These are phyloP conservation scores for Podila minutissima DNA, from an alignment of 192 early-diverging fungal species.

Conservation along the genomic window DNA sequence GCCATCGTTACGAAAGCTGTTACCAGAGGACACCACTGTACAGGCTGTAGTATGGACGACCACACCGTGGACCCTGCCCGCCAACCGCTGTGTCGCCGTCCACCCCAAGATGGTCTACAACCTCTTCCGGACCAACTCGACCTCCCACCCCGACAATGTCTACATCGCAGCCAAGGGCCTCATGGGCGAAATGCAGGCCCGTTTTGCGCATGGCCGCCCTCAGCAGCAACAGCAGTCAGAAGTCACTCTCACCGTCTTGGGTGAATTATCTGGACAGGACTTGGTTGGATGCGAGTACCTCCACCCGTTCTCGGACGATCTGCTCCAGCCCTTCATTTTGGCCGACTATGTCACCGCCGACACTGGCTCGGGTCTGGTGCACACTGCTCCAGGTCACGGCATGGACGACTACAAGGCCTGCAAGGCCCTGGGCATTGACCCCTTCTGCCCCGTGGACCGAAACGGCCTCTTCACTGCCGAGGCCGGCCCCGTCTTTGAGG, in stretches of 20 bases:
- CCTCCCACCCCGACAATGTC: slow-evolving; percentile 11
- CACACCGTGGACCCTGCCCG: slow-evolving; percentile 84
- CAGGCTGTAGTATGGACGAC: slow-evolving; percentile 78
- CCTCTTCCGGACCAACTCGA: slow-evolving; percentile 19
- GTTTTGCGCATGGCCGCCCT: slow-evolving; percentile 1
- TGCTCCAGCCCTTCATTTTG: slow-evolving; percentile 60
- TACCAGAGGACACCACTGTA: slow-evolving; percentile 15
- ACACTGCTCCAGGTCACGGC: slow-evolving; percentile 84
- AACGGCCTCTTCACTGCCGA: slow-evolving; percentile 71
- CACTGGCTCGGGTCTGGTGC: slow-evolving; percentile 80
- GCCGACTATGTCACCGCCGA: slow-evolving; percentile 74
- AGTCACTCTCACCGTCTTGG: neutral
- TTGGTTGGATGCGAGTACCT: slow-evolving; percentile 66
- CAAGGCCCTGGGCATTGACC: slow-evolving; percentile 60
- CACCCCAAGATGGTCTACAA: slow-evolving; percentile 39
- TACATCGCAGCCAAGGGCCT: slow-evolving; percentile 37
- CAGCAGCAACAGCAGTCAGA: no score
- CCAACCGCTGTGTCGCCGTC: slow-evolving; percentile 62
- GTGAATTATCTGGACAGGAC: slow-evolving; percentile 51
- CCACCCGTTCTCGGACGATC: slow-evolving; percentile 59
- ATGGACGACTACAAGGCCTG: slow-evolving; percentile 81
- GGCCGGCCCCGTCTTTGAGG: slow-evolving; percentile 66
- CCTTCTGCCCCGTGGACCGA: slow-evolving; percentile 77
- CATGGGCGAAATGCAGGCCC: slow-evolving; percentile 39
- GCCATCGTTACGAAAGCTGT: slow-evolving; percentile 3